Evolutionary conservation across 768 basidiomycete species (phyloP).

Genomic region (Ephemerocybe angulata): DNA sequence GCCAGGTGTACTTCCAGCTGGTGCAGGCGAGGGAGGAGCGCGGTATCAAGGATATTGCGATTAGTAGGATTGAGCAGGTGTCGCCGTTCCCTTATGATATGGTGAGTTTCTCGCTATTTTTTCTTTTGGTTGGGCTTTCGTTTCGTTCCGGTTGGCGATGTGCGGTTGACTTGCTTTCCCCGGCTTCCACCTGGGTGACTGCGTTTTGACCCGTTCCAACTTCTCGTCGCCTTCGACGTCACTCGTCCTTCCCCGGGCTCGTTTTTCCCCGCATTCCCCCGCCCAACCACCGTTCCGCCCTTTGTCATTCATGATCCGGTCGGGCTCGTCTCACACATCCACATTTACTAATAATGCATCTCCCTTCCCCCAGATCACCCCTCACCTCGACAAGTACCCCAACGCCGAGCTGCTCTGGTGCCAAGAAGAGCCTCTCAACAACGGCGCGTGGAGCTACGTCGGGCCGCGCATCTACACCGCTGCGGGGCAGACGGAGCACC

Average conservation of each 20-base stretch:
- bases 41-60: constrained; percentile 89
- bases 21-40: constrained; percentile 86
- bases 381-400: constrained; percentile 94
- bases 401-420: constrained; percentile 94
- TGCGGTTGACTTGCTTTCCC: no score
- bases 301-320: neutral
- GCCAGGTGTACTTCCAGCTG: constrained; percentile 92
- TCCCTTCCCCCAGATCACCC: constrained; percentile 61
- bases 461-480: constrained; percentile 92
- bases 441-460: constrained; percentile 96
- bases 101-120: constrained; percentile 37
- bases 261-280: neutral
- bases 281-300: constrained; percentile 1
- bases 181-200: no score
- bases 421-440: constrained; percentile 97
- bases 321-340: neutral
- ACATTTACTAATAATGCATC: neutral
- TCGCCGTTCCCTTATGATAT: constrained; percentile 98
- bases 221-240: constrained; percentile 1
- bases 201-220: no score
- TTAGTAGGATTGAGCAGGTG: constrained; percentile 91
- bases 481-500: constrained; percentile 84
- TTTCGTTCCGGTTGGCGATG: no score
- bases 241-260: neutral
- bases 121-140: no score